Evolutionary conservation across 106 monocot species (phyloP).

Genomic region (Dioscorea dumetorum): DNA sequence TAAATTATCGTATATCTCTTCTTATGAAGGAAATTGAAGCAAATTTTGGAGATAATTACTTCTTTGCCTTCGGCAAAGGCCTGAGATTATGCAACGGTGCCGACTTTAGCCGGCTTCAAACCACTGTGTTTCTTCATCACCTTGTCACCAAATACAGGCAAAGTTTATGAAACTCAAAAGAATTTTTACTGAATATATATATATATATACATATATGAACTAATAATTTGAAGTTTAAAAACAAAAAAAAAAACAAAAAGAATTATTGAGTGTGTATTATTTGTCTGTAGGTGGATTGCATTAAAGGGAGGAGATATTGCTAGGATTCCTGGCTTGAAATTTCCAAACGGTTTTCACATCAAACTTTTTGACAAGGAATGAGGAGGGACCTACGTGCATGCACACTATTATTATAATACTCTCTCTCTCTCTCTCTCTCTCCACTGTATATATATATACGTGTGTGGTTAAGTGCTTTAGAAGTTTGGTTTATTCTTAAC

Average conservation of each 20-base stretch:
- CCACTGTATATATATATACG: too few relatives aligned
- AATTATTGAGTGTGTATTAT: too few relatives aligned
- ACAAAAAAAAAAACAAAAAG: too few relatives aligned
- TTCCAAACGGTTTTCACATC: background rate
- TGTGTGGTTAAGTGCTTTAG: too few relatives aligned
- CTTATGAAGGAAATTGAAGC: background rate
- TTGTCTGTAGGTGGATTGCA: background rate
- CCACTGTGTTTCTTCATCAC: slow-evolving; percentile 8
- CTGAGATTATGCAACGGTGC: slow-evolving; percentile 14
- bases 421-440: too few relatives aligned
- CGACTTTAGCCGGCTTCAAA: slow-evolving; percentile 12
- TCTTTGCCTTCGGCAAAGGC: slow-evolving; percentile 13
- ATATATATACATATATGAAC: too few relatives aligned
- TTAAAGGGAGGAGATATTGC: background rate
- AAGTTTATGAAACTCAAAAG: background rate
- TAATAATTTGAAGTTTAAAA: background rate
- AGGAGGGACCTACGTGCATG: background rate
- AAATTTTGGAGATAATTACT: background rate
- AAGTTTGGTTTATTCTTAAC: too few relatives aligned
- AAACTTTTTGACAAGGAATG: background rate
- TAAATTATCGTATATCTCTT: too few relatives aligned
- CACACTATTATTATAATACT: background rate
- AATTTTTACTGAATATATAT: background rate
- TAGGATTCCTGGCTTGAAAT: background rate
- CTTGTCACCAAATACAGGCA: slow-evolving; percentile 17